Conservation (phyloP, 1,284 basidiomycete genomes). For the Takashimella koratensis region DNA sequence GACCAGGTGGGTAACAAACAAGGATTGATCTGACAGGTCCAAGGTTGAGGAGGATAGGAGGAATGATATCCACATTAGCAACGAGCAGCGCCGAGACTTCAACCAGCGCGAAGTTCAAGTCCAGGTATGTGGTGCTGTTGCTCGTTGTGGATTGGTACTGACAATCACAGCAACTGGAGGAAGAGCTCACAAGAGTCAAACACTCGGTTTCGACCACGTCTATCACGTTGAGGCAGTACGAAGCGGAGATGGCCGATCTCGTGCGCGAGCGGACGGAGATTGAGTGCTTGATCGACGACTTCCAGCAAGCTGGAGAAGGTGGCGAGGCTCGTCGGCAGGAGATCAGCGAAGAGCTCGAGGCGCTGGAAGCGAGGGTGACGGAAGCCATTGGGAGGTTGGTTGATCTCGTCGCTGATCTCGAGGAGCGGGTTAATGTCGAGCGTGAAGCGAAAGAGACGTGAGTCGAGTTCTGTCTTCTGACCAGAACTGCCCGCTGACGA, state of each 20-base stretch:
- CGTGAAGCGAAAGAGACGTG: constrained; percentile 59
- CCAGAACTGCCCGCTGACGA: neutral
- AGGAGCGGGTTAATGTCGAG: constrained; percentile 59
- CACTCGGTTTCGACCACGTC: constrained; percentile 67
- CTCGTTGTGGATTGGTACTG: neutral
- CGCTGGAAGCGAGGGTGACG: constrained; percentile 60
- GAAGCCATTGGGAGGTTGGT: constrained; percentile 63
- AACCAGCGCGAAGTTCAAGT: constrained; percentile 78
- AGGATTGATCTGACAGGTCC: constrained; percentile 1
- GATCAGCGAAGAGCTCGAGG: constrained; percentile 63
- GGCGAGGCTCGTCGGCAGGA: constrained; percentile 54
- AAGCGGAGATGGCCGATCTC: constrained; percentile 57
- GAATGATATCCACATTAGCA: constrained; percentile 77
- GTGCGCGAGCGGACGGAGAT: constrained; percentile 73
- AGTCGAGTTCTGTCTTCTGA: constrained; percentile 9
- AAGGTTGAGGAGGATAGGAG: constrained; percentile 64
- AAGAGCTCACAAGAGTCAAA: constrained; percentile 65
- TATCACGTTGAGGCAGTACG: constrained; percentile 38
- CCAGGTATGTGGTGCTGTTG: constrained; percentile 56
- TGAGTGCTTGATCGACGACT: constrained; percentile 76
- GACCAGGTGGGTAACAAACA: constrained; percentile 56
- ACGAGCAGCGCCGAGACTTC: constrained; percentile 73
- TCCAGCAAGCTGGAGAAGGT: constrained; percentile 65
- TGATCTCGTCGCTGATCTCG: constrained; percentile 64
- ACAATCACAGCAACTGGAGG: constrained; percentile 62